Base-by-base conservation (phyloP, 2,329 filamentous ascomycete genomes). In the Talaromyces sp. region DNA sequence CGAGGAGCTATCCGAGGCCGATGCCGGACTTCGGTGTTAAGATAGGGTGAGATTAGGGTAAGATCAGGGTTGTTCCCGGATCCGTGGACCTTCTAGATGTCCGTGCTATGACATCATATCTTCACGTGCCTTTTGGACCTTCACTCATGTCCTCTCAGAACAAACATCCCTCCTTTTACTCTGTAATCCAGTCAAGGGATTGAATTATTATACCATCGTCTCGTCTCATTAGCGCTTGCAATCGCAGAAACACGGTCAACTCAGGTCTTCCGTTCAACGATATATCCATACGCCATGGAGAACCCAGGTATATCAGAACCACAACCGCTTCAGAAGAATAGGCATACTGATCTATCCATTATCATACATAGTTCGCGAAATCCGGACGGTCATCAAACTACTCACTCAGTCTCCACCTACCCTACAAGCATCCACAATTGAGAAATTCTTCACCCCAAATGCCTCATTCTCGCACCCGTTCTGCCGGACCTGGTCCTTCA, bases 401-500 rank as follows among this genome's bases (percentile, higher is more conserved):
- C 85, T 96, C 65, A 89, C 87, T 47, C 86, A 90, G 74, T 88
- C 89, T 54, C 83, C 84, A 0, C 88, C 89, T 0, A 81, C 85
- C 1, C 79, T 89, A 38, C 92, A 96, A 76, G 79, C 83, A 64
- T 79, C 83, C 3, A 82, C 89, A 0, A 81, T 96, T 27, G 82
- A 90, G 65, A 82, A 80, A n/a, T 93, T 91, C 79, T 96, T 93
- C 77, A 86, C 89, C 0, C 84, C 84, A 10, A 81, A 89, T 72
- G 90, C 91, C 8, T 85, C 86, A 34, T 95, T 96, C 74, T 84
- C 85, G 2, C 92, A 96, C 70, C 92, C 92, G 0, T 89, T 94
- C 75, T 93, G 90, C 72, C 85, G 87, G 13, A 91, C 92, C 2
- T 82, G 81, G 51, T 81, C 77, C 67, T 86, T 83, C 69, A 72